Conservation (phyloP, 306 rosid genomes). For the Malus sieversii region DNA sequence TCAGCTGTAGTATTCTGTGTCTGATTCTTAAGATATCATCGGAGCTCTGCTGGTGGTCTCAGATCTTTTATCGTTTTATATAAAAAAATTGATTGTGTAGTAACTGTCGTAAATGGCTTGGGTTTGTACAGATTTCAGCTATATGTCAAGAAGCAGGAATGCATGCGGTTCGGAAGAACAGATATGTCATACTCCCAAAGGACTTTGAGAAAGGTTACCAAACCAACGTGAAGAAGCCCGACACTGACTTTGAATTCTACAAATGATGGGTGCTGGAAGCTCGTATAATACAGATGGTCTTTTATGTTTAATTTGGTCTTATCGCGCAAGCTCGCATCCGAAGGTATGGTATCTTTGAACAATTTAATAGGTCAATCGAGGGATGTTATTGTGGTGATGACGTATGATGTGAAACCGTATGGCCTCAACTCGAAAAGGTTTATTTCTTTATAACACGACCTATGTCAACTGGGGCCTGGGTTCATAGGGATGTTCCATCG, state of each 20-base stretch:
- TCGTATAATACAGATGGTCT: too few species aligned
- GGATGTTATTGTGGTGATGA: too few species aligned
- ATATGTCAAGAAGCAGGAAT: constrained; percentile 99
- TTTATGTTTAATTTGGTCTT: too few species aligned
- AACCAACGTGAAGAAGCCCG: constrained; percentile 96
- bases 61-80: not conserved
- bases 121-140: constrained; percentile 63
- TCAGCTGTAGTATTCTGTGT: not conserved
- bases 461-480: too few species aligned
- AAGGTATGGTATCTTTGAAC: too few species aligned
- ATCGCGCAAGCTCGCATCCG: too few species aligned
- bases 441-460: too few species aligned
- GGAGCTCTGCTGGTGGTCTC: not conserved
- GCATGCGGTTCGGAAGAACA: constrained; percentile 99
- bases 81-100: not conserved
- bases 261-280: constrained; percentile 41
- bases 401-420: too few species aligned
- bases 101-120: not conserved
- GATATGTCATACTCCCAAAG: constrained; percentile 90
- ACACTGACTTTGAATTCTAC: constrained; percentile 96
- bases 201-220: constrained; percentile 97
- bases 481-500: too few species aligned
- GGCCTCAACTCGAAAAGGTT: too few species aligned
- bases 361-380: too few species aligned
- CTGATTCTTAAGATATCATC: not conserved